Conservation (phyloP, 352 stramenopile genomes). For the Pythium dissimile region DNA sequence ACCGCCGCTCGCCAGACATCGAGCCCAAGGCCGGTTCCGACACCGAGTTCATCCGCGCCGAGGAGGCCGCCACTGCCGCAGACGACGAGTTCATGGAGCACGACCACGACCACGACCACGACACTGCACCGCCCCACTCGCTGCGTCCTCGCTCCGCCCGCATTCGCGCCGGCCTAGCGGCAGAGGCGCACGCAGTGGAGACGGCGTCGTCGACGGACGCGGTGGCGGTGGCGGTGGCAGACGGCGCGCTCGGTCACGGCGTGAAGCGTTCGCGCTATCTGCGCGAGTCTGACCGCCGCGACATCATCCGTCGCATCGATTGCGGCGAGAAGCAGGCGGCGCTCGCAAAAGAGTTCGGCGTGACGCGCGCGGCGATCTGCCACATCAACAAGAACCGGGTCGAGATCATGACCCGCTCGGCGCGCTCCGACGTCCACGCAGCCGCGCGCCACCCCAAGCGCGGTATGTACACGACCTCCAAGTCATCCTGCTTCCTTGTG, state of each 20-base stretch:
- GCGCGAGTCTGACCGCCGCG: conserved; percentile 21
- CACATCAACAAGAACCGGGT: conserved; percentile 44
- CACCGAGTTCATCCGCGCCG: not conserved
- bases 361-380: conserved; percentile 36
- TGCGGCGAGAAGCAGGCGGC: conserved; percentile 33
- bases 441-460: conserved; percentile 20
- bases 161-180: no score
- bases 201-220: no score
- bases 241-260: not conserved
- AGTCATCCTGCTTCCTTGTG: conserved; percentile 13
- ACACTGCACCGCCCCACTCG: not conserved
- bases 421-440: conserved; percentile 17
- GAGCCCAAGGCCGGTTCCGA: not conserved
- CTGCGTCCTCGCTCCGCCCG: not conserved
- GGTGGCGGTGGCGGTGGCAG: no score
- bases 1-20: no score
- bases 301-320: conserved; percentile 35
- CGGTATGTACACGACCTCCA: conserved; percentile 26
- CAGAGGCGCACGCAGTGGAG: no score
- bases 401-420: conserved; percentile 33
- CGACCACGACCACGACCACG: not conserved
- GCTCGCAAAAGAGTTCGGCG: conserved; percentile 34
- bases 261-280: conserved; percentile 25
- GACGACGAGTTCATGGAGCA: no score
- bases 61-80: no score